Percentiles rank a stretch among this genome's conserved stretches.
Evolutionary conservation across 805 yeast species (phyloP).

Genomic region (Nakazawaea sp.): DNA sequence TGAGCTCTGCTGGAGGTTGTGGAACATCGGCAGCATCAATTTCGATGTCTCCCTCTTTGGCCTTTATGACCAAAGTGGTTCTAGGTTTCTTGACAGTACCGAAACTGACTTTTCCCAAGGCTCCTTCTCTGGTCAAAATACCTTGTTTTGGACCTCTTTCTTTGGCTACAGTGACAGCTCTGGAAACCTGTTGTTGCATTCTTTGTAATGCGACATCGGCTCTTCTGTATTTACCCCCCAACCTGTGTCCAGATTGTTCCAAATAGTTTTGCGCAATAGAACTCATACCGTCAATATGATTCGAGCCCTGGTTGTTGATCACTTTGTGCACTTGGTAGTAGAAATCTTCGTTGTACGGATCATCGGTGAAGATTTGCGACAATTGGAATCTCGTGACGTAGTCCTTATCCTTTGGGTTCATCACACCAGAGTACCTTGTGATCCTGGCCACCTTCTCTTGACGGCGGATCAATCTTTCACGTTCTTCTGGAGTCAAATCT

Average conservation of each 20-base stretch:
- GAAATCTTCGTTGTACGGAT: constrained; percentile 95
- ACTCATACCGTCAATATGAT: constrained; percentile 54
- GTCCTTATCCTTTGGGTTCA: constrained; percentile 97
- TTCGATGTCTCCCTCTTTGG: constrained; percentile 34
- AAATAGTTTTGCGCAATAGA: constrained; percentile 89
- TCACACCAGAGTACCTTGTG: constrained; percentile 80
- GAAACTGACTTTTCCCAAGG: constrained; percentile 78
- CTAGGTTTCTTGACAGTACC: constrained; percentile 83
- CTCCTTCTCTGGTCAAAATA: constrained; percentile 67
- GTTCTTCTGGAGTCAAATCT: constrained; percentile 64
- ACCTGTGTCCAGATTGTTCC: constrained; percentile 85
- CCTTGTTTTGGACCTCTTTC: constrained; percentile 67
- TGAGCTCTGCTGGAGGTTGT: constrained; percentile 23
- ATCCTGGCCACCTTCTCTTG: constrained; percentile 72
- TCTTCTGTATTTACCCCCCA: constrained; percentile 78
- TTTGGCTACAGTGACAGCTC: constrained; percentile 92
- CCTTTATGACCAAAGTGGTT: constrained; percentile 66
- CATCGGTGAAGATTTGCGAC: constrained; percentile 93
- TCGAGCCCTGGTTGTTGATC: constrained; percentile 48
- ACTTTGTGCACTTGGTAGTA: constrained; percentile 89
- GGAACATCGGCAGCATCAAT: constrained; percentile 15
- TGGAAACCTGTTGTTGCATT: constrained; percentile 97
- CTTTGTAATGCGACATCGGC: constrained; percentile 90
- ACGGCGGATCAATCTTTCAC: constrained; percentile 57
- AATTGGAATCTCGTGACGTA: constrained; percentile 90